Base-by-base conservation (phyloP, 495 filamentous ascomycete species). In the Pseudomonodictys pantanalensis region DNA sequence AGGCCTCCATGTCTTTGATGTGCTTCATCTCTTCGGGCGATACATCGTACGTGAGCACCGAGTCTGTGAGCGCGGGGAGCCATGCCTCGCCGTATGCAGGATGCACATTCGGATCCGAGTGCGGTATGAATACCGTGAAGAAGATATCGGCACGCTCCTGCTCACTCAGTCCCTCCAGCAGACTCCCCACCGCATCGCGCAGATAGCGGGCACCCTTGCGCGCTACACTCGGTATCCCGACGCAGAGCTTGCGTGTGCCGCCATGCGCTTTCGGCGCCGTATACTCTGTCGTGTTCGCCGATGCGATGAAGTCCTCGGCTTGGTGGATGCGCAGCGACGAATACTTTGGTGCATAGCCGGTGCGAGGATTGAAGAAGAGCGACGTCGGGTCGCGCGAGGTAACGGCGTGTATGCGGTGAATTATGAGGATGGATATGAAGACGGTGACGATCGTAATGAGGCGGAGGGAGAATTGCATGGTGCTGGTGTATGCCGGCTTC, bases 41-140 rank as follows among this genome's bases (percentile, higher is more conserved):
- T 10, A 65, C 12, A 18, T 75, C 51, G 56, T 84, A 83, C 6
- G 75, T 65, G 15, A 78, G 52, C 25, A 83, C 66, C n/a, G 72
- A 54, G 51, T 83, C 80, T 6, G 75, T 72, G 47, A 79, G 63
- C 15, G 69, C 72, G 1, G 51, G 28, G 5, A 83, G 74, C 82
- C 82, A 83, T 0, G 73, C 62, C 28, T 81, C 69, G 33, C 68
- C 63, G 52, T 77, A 79, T 50, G 77, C 75, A 6, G 76, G 76
- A 63, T 85, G 82, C n/a, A 64, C 58, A 10, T 54, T 53, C 17
- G 79, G 77, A 47, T 79, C 67, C 23, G 71, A 71, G 46, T 82
- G 75, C 18, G 81, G 79, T 49, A 84, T 75, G 39, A 86, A 75
- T 5, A 81, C 71, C 17, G 78, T 71, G n/a, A 86, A 57, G 59